Conservation (phyloP, 1,284 basidiomycete species). For the Papiliotrema laurentii region DNA sequence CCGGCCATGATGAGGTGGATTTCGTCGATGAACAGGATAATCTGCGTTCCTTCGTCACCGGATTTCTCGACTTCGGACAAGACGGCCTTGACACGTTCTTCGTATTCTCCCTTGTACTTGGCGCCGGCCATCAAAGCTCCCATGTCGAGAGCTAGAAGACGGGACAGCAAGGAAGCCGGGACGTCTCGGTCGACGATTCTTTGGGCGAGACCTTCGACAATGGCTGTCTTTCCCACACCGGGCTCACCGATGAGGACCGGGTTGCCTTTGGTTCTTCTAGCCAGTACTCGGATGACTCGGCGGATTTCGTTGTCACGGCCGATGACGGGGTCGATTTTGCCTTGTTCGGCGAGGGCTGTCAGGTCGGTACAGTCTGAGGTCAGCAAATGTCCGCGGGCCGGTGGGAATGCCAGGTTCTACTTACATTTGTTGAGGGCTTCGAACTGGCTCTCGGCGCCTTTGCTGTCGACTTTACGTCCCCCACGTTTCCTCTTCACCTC, state of each 20-base stretch:
- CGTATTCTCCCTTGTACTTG: conserved; percentile 88
- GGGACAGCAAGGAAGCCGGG: conserved; percentile 76
- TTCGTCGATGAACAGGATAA: conserved; percentile 96
- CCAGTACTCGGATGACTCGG: conserved; percentile 66
- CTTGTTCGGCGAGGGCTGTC: conserved; percentile 51
- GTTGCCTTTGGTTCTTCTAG: conserved; percentile 60
- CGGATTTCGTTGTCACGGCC: conserved; percentile 55
- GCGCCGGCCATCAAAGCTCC: conserved; percentile 94
- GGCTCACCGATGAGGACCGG: conserved; percentile 68
- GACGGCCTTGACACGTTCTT: conserved; percentile 92
- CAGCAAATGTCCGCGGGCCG: conserved; percentile 3
- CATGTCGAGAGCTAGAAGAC: conserved; percentile 76
- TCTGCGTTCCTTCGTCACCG: conserved; percentile 70
- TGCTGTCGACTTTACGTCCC: conserved; percentile 53
- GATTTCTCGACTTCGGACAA: conserved; percentile 88
- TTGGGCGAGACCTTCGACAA: conserved; percentile 93
- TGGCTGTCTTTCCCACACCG: conserved; percentile 88
- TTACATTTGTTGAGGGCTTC: conserved; percentile 51
- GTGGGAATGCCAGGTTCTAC: conserved; percentile 1
- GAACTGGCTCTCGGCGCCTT: conserved; percentile 51
- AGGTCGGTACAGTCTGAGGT: conserved; percentile 41
- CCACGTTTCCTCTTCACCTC: conserved; percentile 53
- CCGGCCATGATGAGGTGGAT: conserved; percentile 77
- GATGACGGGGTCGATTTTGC: conserved; percentile 58
- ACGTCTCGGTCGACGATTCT: conserved; percentile 94